Evolutionary conservation across 2,329 filamentous ascomycete genomes (phyloP).

Genomic region (Aspergillus quadricinctus): DNA sequence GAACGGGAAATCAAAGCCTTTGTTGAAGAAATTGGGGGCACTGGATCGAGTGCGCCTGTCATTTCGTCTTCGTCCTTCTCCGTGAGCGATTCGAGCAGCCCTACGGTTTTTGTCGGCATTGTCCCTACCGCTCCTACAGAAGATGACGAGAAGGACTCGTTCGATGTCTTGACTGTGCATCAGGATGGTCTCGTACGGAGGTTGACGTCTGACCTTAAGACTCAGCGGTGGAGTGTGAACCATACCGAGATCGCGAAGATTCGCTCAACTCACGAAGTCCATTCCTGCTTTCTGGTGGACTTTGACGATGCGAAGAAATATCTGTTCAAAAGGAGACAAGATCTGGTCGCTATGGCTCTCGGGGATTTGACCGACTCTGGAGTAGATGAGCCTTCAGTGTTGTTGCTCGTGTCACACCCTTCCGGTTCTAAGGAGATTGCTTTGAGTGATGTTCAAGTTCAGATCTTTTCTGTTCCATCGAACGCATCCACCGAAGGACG

Average conservation of each 20-base stretch:
- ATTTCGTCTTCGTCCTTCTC: conserved; percentile 39
- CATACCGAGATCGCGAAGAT: conserved; percentile 30
- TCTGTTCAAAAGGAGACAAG: conserved; percentile 38
- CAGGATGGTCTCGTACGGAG: conserved; percentile 40
- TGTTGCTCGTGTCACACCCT: conserved; percentile 39
- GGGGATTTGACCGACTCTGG: conserved; percentile 26
- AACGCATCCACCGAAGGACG: conserved; percentile 15
- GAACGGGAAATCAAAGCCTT: conserved; percentile 53
- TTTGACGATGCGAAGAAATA: conserved; percentile 40
- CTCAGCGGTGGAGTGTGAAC: conserved; percentile 36
- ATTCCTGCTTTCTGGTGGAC: conserved; percentile 35
- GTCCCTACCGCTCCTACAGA: conserved; percentile 26
- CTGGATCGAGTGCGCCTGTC: conserved; percentile 26
- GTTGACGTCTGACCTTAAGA: conserved; percentile 37
- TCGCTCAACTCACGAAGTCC: conserved; percentile 26
- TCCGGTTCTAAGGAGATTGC: conserved; percentile 22
- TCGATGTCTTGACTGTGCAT: conserved; percentile 41
- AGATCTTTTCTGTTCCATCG: conserved; percentile 37
- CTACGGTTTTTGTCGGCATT: conserved; percentile 36
- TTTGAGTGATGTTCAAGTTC: conserved; percentile 35
- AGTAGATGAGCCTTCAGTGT: conserved; percentile 31
- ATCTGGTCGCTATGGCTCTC: conserved; percentile 34
- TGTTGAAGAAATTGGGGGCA: conserved; percentile 43
- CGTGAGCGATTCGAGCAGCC: conserved; percentile 34
- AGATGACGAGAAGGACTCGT: conserved; percentile 26